These are phyloP conservation scores for Botrytis fabae DNA, from an alignment of 2,329 filamentous ascomycete species.

Conservation along the genomic window DNA sequence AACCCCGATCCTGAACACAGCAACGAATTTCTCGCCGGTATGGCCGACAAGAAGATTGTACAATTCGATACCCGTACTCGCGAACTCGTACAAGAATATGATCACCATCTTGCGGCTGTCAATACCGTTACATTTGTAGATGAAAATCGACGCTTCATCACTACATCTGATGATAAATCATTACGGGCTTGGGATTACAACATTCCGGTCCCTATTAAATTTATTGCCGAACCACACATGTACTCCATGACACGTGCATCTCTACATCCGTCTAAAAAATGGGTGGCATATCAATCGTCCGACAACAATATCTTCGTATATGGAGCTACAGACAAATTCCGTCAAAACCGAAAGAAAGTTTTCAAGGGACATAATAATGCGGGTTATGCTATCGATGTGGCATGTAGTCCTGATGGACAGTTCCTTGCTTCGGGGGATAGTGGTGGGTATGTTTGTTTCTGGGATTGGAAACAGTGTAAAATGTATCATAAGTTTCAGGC, in stretches of 20 bases:
- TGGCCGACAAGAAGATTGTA: slow-evolving; percentile 98
- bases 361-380: slow-evolving; percentile 96
- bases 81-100: slow-evolving; percentile 92
- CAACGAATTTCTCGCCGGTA: slow-evolving; percentile 91
- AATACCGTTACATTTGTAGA: slow-evolving; percentile 98
- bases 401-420: slow-evolving; percentile 86
- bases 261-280: slow-evolving; percentile 85
- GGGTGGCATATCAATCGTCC: slow-evolving; percentile 87
- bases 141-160: slow-evolving; percentile 92
- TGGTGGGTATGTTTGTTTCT: slow-evolving; percentile 89
- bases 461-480: slow-evolving; percentile 99
- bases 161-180: slow-evolving; percentile 95
- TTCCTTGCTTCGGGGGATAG: slow-evolving; percentile 87
- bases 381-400: slow-evolving; percentile 87
- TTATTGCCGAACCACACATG: slow-evolving; percentile 97
- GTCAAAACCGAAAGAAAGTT: slow-evolving; percentile 95
- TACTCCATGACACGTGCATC: slow-evolving; percentile 88
- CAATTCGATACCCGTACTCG: slow-evolving; percentile 86
- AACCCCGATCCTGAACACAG: slow-evolving; percentile 76
- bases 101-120: slow-evolving; percentile 95
- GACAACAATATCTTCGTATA: slow-evolving; percentile 99
- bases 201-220: slow-evolving; percentile 97
- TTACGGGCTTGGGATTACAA: slow-evolving; percentile 97
- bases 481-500: slow-evolving; percentile 97
- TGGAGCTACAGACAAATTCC: slow-evolving; percentile 90